Conservation (phyloP, 192 early-diverging fungal species). For the Umbelopsis ramanniana region DNA sequence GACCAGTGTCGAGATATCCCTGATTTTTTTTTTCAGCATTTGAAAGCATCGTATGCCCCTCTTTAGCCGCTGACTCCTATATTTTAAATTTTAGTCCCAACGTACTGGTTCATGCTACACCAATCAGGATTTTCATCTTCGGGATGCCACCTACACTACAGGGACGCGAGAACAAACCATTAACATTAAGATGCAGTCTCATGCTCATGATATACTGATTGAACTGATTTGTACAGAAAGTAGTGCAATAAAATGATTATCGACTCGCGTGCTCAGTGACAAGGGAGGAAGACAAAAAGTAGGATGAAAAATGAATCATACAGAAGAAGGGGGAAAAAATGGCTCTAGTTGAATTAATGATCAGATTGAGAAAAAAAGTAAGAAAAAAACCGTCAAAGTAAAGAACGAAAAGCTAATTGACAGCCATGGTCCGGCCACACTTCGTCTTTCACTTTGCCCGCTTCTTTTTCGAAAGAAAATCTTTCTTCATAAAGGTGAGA, state of each 20-base stretch:
- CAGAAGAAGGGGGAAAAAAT: background rate
- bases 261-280: background rate
- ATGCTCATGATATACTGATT: background rate
- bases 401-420: background rate
- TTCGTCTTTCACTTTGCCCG: background rate
- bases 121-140: too few species aligned
- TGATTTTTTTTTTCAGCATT: too few species aligned
- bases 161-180: background rate
- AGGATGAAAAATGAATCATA: background rate
- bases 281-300: background rate
- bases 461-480: background rate
- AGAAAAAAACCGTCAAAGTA: background rate
- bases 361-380: background rate
- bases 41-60: too few species aligned
- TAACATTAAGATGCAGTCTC: background rate
- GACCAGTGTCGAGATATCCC: too few species aligned
- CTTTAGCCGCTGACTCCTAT: too few species aligned
- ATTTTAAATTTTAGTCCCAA: too few species aligned
- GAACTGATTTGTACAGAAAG: background rate
- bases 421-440: background rate
- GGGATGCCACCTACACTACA: too few species aligned
- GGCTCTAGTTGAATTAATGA: slow-evolving; percentile 1
- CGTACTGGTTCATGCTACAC: too few species aligned
- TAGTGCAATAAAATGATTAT: background rate
- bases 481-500: background rate